phyloP scores from a whole-genome alignment of 1,284 basidiomycete genomes.

The Testicularia cyperi region DNA sequence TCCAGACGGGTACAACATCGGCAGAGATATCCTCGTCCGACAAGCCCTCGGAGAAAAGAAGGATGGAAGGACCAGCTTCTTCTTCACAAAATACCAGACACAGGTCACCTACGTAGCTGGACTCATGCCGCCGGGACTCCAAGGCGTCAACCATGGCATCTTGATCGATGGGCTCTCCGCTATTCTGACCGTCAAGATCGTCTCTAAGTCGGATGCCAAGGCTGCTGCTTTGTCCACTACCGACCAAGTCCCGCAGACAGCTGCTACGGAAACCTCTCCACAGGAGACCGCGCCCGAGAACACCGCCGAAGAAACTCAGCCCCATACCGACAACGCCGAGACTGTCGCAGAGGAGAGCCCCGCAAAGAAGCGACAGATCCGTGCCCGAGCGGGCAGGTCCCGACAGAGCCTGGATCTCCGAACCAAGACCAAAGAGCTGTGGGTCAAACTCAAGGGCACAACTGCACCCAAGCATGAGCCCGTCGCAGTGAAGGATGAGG shows the following conservation, averaged over 20 bases:
- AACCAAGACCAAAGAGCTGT: not conserved
- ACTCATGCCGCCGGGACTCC: conserved; percentile 65
- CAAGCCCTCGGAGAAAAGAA: conserved; percentile 15
- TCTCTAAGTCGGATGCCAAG: not conserved
- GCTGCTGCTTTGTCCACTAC: not conserved
- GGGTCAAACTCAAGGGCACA: not conserved
- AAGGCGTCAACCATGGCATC: conserved; percentile 64
- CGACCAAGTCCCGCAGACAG: not conserved
- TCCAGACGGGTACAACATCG: conserved; percentile 50
- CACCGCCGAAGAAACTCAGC: not conserved
- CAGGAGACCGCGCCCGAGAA: not conserved
- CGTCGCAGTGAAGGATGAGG: no score
- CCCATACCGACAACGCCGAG: not conserved
- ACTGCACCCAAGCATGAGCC: not conserved
- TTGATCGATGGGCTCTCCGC: conserved; percentile 48
- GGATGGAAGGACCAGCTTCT: conserved; percentile 38
- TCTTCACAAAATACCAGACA: conserved; percentile 63
- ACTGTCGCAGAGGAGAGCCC: not conserved
- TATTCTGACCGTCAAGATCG: conserved; percentile 37
- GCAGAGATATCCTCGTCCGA: conserved; percentile 70
- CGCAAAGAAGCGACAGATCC: no score
- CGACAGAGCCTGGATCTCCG: not conserved
- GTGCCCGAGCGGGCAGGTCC: no score
- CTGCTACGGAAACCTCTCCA: not conserved
- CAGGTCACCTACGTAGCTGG: conserved; percentile 64